Evolutionary conservation across 2,329 filamentous ascomycete genomes (phyloP).

Genomic region (Aspergillus caelatus): DNA sequence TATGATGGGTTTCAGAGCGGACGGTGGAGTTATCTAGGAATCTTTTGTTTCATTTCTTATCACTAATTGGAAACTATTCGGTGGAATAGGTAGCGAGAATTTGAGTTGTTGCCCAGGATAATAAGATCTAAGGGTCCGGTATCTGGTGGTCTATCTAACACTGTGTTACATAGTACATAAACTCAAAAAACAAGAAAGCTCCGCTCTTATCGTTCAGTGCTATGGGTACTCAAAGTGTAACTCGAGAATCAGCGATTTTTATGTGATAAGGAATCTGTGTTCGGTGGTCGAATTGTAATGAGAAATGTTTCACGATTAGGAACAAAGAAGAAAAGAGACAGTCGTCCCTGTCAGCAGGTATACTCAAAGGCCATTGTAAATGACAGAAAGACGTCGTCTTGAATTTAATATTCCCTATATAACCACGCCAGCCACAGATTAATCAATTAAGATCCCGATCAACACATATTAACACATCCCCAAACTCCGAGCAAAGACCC

Average conservation of each 20-base stretch:
- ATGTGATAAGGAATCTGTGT: too few relatives aligned
- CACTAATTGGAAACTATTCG: neutral
- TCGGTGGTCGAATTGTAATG: neutral
- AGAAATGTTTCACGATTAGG: neutral
- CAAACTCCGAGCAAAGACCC: neutral
- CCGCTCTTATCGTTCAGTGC: neutral
- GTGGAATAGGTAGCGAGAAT: neutral
- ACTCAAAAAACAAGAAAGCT: neutral
- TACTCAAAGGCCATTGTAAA: neutral
- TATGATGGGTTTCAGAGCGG: neutral
- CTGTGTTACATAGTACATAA: neutral
- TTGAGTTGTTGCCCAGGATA: neutral
- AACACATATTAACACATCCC: neutral
- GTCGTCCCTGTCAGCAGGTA: neutral
- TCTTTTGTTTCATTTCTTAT: neutral
- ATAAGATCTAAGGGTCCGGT: neutral
- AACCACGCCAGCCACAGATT: neutral
- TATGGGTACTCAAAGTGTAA: neutral
- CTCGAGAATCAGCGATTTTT: neutral
- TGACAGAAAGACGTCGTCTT: neutral
- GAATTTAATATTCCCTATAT: constrained; percentile 1
- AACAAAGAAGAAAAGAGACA: neutral
- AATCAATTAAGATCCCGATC: neutral
- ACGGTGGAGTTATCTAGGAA: neutral
- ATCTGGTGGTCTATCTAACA: neutral